Base-by-base conservation (phyloP, 2,329 filamentous ascomycete species). In the Hyphodiscus sp. region DNA sequence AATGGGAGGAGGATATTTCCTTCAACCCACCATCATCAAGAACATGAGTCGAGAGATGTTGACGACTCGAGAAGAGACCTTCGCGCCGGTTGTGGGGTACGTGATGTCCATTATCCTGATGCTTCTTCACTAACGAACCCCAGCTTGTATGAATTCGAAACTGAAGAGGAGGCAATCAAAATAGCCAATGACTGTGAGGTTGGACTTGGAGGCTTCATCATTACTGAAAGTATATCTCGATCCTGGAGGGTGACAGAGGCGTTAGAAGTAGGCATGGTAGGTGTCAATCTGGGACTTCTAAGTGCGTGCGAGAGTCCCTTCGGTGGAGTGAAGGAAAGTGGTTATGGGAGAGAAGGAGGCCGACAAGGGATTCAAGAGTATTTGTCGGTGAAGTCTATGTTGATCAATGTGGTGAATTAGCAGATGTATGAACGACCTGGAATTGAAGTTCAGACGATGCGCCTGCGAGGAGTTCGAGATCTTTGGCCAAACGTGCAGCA, bases 281-380 rank as follows among this genome's bases (percentile, higher is more conserved):
- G 61, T 16, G 54, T 60, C 1, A 61, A 60, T 47, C 41, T 54
- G 20, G 59, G 58, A 33, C 30, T 55, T 42, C 42, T 61, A 18
- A 60, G 57, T 38, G 59, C 55, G 2, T 51, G 50, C 15, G 59
- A 58, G 47, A 49, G 46, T 51, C 57, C 60, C n/a, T 94, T 94
- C 66, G 89, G 89, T 16, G 89, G 89, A 60, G 84, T 94, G 45
- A 94, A 94, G 73, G 77, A 91, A 72, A 89, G 83, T 63, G 89
- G 89, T 1, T 91, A 91, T 63, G 89, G 89, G 2, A 76, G 87
- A 45, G 89, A 94, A 70, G 89, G 89, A 9, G 86, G 85, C 58
- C 80, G 83, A 68, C 87, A 91, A 56, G 88, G 88, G 16, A 83
- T 91, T 57, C 81, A 83, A 15, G 89, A 92, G 71, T 92, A 90